A percentile compares a stretch with the other conserved stretches of the same genome.
Evolutionary conservation across 306 rosid genomes (phyloP).

Genomic region (Begonia masoniana): DNA sequence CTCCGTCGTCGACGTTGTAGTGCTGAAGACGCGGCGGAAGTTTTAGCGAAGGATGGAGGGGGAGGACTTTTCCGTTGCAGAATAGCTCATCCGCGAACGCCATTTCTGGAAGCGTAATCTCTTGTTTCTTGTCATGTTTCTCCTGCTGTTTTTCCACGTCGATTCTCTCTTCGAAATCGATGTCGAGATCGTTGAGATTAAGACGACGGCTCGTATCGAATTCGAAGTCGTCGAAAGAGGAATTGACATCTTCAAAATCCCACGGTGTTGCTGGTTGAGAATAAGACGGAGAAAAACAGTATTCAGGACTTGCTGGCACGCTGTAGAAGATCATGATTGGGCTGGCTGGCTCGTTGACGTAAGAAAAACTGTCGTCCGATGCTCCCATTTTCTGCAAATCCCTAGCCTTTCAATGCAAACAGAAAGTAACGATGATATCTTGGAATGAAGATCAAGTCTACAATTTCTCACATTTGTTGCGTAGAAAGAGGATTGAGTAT

Average conservation of each 20-base stretch:
- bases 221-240: constrained; percentile 35
- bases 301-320: constrained; percentile 61
- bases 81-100: constrained; percentile 81
- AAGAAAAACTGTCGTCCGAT: too few species aligned
- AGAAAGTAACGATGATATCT: too few species aligned
- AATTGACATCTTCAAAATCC: constrained; percentile 30
- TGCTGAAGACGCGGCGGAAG: constrained; percentile 65
- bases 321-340: constrained; percentile 34
- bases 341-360: too few species aligned
- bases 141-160: background rate
- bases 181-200: constrained; percentile 3
- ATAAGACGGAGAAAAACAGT: constrained; percentile 6
- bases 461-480: too few species aligned
- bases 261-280: constrained; percentile 28
- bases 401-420: too few species aligned
- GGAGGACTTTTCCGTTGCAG: constrained; percentile 59
- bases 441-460: too few species aligned
- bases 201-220: constrained; percentile 46
- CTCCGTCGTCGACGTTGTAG: constrained; percentile 7
- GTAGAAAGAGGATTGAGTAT: too few species aligned
- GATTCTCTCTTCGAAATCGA: constrained; percentile 8
- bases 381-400: too few species aligned
- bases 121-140: constrained; percentile 6
- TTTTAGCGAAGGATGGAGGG: constrained; percentile 53
- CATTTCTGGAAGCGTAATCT: constrained; percentile 32